These are phyloP conservation scores for Pichia cabralensis DNA, from an alignment of 805 yeast species.

Conservation along the genomic window DNA sequence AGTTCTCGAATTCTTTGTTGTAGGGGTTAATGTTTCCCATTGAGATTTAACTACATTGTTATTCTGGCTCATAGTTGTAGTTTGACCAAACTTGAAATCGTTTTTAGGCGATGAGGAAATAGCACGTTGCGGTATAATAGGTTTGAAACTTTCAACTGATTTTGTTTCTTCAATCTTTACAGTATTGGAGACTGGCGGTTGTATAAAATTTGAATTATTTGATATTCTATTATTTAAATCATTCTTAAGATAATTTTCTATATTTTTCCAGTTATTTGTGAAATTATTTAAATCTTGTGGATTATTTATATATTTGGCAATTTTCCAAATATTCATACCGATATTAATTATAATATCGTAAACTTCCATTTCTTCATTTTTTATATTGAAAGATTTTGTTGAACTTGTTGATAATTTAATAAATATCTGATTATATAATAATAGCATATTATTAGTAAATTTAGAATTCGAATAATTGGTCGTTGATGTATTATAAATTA, in stretches of 20 bases:
- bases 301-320: slow-evolving; percentile 17
- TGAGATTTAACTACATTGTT: too few species aligned
- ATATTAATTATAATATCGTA: slow-evolving; percentile 23
- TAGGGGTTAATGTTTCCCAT: too few species aligned
- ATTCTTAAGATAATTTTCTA: slow-evolving; percentile 10
- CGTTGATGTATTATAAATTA: slow-evolving; percentile 35
- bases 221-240: too few species aligned
- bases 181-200: too few species aligned
- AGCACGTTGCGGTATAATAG: too few species aligned
- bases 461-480: slow-evolving; percentile 20
- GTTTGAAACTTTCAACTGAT: not conserved
- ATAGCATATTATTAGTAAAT: slow-evolving; percentile 21
- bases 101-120: too few species aligned
- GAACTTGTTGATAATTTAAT: slow-evolving; percentile 16
- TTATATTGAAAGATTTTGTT: slow-evolving; percentile 15
- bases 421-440: slow-evolving; percentile 23
- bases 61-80: too few species aligned
- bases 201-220: too few species aligned
- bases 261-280: slow-evolving; percentile 9
- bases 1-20: too few species aligned
- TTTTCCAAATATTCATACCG: slow-evolving; percentile 28
- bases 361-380: slow-evolving; percentile 18
- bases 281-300: slow-evolving; percentile 16
- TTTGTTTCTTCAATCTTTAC: too few species aligned
- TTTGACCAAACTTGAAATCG: slow-evolving; percentile 6